Conservation (phyloP, 768 basidiomycete species). For the Cystofilobasidium macerans region DNA sequence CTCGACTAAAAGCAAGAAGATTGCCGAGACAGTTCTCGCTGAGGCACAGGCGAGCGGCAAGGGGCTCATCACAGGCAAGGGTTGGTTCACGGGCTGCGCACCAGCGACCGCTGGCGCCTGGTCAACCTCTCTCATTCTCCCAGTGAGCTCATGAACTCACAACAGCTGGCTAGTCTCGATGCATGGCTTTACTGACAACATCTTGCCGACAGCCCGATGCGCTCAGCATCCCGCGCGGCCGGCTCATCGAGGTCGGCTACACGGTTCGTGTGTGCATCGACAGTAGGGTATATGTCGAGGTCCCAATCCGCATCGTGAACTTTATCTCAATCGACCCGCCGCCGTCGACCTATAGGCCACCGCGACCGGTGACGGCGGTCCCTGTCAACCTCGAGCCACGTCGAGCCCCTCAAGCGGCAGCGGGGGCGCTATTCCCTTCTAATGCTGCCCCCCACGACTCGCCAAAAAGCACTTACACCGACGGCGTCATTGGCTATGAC, state of each 20-base stretch:
- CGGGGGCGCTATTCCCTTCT: neutral
- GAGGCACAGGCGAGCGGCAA: slow-evolving; percentile 53
- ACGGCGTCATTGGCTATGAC: neutral
- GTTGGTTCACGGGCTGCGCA: slow-evolving; percentile 78
- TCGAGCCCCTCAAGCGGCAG: too few species aligned
- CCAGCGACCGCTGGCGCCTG: slow-evolving; percentile 54
- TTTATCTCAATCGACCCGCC: slow-evolving; percentile 79
- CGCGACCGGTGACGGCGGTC: neutral
- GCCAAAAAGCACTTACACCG: slow-evolving; percentile 1
- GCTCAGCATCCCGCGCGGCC: slow-evolving; percentile 55
- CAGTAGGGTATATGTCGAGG: slow-evolving; percentile 52
- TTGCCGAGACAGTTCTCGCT: slow-evolving; percentile 56
- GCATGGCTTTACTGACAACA: too few species aligned
- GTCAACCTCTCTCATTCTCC: slow-evolving; percentile 57
- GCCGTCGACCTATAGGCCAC: slow-evolving; percentile 30
- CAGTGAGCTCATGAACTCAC: too few species aligned
- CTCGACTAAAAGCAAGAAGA: slow-evolving; percentile 50
- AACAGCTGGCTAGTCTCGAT: too few species aligned
- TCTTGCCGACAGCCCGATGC: slow-evolving; percentile 62
- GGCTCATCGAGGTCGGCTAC: slow-evolving; percentile 68
- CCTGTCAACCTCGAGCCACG: neutral
- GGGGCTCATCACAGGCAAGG: slow-evolving; percentile 66
- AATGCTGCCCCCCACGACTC: neutral
- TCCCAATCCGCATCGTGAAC: slow-evolving; percentile 69
- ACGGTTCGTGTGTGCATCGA: slow-evolving; percentile 54